Base-by-base conservation (phyloP, 2,329 filamentous ascomycete genomes). In the Periconia digitata region DNA sequence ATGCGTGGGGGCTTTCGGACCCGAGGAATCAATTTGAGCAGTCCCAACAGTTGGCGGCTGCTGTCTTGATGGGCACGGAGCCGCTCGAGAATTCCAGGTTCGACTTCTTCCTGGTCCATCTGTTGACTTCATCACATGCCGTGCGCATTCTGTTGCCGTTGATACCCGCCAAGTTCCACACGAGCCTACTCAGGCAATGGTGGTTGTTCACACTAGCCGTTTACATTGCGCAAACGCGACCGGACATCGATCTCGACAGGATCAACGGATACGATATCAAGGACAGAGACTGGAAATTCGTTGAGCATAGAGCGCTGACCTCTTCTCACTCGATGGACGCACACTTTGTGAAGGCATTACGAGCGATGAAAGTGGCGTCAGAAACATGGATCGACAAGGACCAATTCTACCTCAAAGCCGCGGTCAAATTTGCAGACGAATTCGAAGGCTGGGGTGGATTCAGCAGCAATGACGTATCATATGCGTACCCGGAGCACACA, bases 51-150 rank as follows among this genome's bases (percentile, higher is more conserved):
- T 71, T 80, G 3, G 82, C 82, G 2, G 74, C 78, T 1, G 80
- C 82, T 0, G 70, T 92, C 6, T 77, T 90, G 4, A 78, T 81
- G 6, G 84, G 83, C 3, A 66, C 66, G 7, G 55, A 64, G 23
- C 27, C 55, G 13, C 78, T 64, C 1, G 58, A 54, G 16, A 44
- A 70, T 18, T 49, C 69, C 45, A 76, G 83, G 23, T 95, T 91
- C 72, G 89, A 94, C 72, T 92, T 95, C 73, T 90, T 90, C 72
- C 72, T 92, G 36, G 85, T 89, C 4, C 90, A 96, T 64, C 70
- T 94, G 7, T 78, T 99, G 24, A 95, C 90, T 0, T 87, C 88
- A 17, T 92, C 87, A 51, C 91, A 99, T 67, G 92, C 94, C 0
- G 82, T 96, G 12, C 83, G 94, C n/a, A 83, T 95, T 20, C 72